Base-by-base conservation (phyloP, 768 basidiomycete species). In the Cantharellus cinnabarinus region DNA sequence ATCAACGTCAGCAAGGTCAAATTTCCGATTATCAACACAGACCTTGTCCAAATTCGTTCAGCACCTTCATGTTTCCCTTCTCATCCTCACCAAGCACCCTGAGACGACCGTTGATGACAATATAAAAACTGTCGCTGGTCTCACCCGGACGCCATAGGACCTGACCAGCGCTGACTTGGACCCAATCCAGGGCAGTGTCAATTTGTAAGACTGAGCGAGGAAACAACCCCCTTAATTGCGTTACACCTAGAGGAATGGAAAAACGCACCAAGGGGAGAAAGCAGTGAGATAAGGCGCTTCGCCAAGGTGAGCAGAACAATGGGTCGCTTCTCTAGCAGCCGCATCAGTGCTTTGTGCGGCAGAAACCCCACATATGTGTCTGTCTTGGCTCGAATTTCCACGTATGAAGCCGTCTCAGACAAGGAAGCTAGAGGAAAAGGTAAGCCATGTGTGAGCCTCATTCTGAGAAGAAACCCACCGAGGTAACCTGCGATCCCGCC, bases 401-500 rank as follows among this genome's bases (percentile, higher is more conserved):
- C 93, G 67, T 98, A 99, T 2, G 90, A 94, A 3, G 90, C 82
- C 37, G 85, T 90, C 58, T 83, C 85, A 64, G 88, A 89, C 2
- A 98, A 76, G 0, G 91, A 90, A 15, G 93, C 88, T 89, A 58
- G 29, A 54, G 2, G n/a, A 58, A 42, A 35, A 15, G 29, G 44
- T 48, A 48, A 29, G 44, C 44, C 44, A 29, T 48, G 44, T 10
- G 44, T 29, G 0, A 10, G 44, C 44, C 10, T 10, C 29, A 10
- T 48, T 48, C 10, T 48, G 44, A 48, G 10, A 10, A 48, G 10
- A 48, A 2, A 63, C 75, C 61, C 63, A 87, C 87, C 84, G 35
- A 99, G 76, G 70, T 98, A 98, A 1, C 95, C 95, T 5, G 94
- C 95, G 62, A 99, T 95, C 0, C 95, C 95, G 59, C 95, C 95